Evolutionary conservation across 2,329 filamentous ascomycete species (phyloP).

Genomic region (Chaetomiaceae sp.): DNA sequence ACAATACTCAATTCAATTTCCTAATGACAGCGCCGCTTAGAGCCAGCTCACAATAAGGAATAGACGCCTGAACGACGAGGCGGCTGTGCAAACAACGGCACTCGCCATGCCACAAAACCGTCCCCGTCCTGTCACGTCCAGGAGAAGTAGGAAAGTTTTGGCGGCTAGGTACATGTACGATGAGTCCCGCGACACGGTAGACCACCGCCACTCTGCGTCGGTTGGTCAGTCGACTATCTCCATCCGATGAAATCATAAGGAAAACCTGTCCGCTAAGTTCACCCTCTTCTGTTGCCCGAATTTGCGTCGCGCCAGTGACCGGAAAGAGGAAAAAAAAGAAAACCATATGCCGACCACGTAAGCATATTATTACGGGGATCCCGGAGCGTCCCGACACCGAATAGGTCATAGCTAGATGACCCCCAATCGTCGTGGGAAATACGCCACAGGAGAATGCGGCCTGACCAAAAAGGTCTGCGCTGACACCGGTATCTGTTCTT

Average conservation of each 20-base stretch:
- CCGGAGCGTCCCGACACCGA: neutral
- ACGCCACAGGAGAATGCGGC: too few relatives aligned
- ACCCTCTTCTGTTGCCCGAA: neutral
- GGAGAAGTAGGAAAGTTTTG: too few relatives aligned
- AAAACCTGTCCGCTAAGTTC: too few relatives aligned
- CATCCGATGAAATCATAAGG: neutral
- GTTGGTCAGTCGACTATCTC: too few relatives aligned
- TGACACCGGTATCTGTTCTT: too few relatives aligned
- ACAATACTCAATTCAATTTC: conserved; percentile 21
- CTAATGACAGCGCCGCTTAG: conserved; percentile 8
- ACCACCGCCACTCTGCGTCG: too few relatives aligned
- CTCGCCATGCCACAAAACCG: neutral
- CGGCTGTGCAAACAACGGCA: neutral
- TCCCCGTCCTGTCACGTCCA: neutral
- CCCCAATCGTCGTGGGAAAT: too few relatives aligned
- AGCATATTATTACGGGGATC: neutral
- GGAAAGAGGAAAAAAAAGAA: neutral
- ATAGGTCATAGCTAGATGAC: neutral
- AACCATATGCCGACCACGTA: neutral
- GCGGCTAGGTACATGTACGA: too few relatives aligned
- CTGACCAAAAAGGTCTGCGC: too few relatives aligned
- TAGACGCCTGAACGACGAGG: neutral
- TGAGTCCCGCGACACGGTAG: too few relatives aligned
- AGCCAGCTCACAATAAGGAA: neutral
- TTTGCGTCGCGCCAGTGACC: neutral